Conservation (phyloP, 225 moss, liverwort and hornwort species). For the Anthoceros angustus region DNA sequence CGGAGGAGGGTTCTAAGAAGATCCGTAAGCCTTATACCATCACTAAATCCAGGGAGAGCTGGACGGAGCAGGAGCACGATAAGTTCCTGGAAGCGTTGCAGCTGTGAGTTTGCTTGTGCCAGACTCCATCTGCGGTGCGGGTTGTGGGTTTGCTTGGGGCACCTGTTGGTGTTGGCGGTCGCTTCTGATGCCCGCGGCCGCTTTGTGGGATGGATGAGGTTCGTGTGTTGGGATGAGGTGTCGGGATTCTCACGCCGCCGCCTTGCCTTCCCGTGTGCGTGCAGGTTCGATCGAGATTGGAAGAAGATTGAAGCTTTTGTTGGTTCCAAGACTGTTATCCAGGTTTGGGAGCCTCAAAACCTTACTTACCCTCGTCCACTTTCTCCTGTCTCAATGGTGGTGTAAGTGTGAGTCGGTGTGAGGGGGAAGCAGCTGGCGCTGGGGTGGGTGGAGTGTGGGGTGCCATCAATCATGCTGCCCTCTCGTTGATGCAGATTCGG, state of each 20-base stretch:
- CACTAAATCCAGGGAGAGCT: constrained; percentile 97
- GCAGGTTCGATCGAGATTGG: constrained; percentile 98
- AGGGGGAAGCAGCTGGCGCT: not conserved
- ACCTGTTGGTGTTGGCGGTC: not conserved
- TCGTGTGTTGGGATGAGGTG: not conserved
- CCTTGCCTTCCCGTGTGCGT: not conserved
- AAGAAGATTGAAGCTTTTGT: constrained; percentile 99
- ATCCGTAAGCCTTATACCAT: constrained; percentile 96
- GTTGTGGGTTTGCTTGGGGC: not conserved
- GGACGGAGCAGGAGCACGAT: constrained; percentile 99
- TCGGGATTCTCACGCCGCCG: not conserved
- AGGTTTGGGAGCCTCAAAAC: constrained; percentile 19
- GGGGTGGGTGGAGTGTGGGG: not conserved
- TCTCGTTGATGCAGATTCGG: constrained; percentile 36
- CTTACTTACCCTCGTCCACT: not conserved
- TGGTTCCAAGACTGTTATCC: constrained; percentile 94
- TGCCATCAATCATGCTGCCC: not conserved
- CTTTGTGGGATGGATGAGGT: too few species aligned
- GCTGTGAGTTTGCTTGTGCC: constrained; percentile 36
- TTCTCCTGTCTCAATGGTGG: not conserved
- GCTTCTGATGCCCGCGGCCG: too few species aligned
- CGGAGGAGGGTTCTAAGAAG: constrained; percentile 91
- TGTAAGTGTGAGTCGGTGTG: not conserved
- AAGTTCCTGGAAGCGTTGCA: constrained; percentile 94
- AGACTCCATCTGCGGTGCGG: not conserved